Conservation (phyloP, 2,329 filamentous ascomycete species). For the Pseudopyricularia cyperi region DNA sequence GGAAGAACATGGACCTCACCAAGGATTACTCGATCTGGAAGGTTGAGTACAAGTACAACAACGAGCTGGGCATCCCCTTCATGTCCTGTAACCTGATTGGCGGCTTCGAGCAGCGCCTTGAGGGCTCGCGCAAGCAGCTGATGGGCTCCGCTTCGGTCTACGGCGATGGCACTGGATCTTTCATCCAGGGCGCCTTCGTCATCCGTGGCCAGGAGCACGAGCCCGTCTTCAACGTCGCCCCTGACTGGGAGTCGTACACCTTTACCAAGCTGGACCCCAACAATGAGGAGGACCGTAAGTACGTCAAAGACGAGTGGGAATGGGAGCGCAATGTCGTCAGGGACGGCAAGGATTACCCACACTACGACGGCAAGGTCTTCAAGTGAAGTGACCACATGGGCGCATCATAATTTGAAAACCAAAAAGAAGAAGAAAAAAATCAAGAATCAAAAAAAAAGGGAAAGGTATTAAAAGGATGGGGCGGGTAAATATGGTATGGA, state of each 20-base stretch:
- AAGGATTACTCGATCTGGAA: conserved; percentile 95
- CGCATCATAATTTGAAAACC: conserved; percentile 7
- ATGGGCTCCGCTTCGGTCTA: conserved; percentile 88
- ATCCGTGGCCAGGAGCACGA: conserved; percentile 79
- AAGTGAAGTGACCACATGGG: conserved; percentile 52
- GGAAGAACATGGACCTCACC: conserved; percentile 76
- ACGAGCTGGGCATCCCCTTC: conserved; percentile 93
- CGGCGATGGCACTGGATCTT: conserved; percentile 74
- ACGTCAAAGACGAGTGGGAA: conserved; percentile 76
- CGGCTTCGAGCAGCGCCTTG: conserved; percentile 95
- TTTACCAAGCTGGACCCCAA: conserved; percentile 92
- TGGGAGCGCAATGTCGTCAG: conserved; percentile 78
- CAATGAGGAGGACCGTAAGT: conserved; percentile 74
- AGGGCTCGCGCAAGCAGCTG: conserved; percentile 95
- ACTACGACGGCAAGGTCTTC: conserved; percentile 95
- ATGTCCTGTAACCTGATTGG: conserved; percentile 98
- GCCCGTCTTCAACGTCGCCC: conserved; percentile 90
- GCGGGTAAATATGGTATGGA: not conserved
- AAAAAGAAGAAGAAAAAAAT: conserved; percentile 2
- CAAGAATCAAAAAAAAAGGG: not conserved
- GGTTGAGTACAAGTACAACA: conserved; percentile 97
- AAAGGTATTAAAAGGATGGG: conserved; percentile 1
- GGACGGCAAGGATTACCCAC: conserved; percentile 78
- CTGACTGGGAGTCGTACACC: conserved; percentile 90
- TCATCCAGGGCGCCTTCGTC: conserved; percentile 89